These are phyloP conservation scores for Suillus tomentosus DNA, from an alignment of 768 basidiomycete species.

Conservation along the genomic window DNA sequence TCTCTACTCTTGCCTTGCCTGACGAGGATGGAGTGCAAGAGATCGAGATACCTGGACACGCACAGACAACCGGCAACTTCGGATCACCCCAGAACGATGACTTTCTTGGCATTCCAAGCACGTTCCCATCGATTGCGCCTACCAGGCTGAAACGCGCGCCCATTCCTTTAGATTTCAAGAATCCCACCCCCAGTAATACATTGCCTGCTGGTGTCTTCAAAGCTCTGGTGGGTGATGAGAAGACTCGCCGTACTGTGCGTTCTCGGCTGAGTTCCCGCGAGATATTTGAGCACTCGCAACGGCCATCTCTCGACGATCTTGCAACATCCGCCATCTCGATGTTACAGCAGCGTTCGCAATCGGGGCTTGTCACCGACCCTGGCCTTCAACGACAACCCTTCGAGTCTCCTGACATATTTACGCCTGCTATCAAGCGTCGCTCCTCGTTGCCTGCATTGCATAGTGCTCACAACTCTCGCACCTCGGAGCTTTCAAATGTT, in stretches of 20 bases:
- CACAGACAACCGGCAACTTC: constrained; percentile 11
- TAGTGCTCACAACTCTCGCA: constrained; percentile 42
- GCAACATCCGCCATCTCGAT: constrained; percentile 67
- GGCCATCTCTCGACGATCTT: constrained; percentile 78
- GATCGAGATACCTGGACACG: constrained; percentile 12
- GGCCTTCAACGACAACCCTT: constrained; percentile 36
- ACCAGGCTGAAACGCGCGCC: constrained; percentile 64
- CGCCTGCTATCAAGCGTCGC: constrained; percentile 46
- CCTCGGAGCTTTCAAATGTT: constrained; percentile 46
- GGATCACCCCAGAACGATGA: constrained; percentile 22
- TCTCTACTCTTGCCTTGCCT: constrained; percentile 43
- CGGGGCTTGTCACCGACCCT: constrained; percentile 62
- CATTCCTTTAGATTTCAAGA: constrained; percentile 78
- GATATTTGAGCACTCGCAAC: constrained; percentile 64
- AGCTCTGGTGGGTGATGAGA: constrained; percentile 68
- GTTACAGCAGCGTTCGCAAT: constrained; percentile 57
- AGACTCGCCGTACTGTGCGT: constrained; percentile 69
- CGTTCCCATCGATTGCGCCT: constrained; percentile 18
- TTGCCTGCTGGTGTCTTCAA: constrained; percentile 88
- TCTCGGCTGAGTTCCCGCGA: constrained; percentile 78
- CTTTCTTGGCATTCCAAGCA: constrained; percentile 2
- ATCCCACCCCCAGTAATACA: constrained; percentile 65
- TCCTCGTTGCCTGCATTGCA: constrained; percentile 61
- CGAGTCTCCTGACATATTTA: constrained; percentile 44
- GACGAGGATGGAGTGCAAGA: constrained; percentile 17